Conservation (phyloP, 495 filamentous ascomycete species). For the Platismatia glauca region DNA sequence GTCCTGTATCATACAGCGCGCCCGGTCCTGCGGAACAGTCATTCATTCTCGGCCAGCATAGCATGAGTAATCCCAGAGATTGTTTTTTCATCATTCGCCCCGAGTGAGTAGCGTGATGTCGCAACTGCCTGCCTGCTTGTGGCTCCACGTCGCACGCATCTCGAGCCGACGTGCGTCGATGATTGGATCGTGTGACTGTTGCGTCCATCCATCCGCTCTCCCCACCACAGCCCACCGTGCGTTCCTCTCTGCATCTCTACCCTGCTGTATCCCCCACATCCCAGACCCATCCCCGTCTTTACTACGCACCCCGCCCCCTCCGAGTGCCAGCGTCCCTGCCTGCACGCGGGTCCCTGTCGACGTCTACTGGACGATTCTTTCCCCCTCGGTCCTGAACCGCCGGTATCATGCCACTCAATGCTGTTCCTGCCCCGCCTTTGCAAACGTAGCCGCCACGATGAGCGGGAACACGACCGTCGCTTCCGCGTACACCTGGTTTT, state of each 20-base stretch:
- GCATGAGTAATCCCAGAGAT: not conserved
- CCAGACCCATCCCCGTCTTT: too few relatives aligned
- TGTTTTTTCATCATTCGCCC: not conserved
- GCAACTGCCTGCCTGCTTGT: too few relatives aligned
- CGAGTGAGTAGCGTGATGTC: not conserved
- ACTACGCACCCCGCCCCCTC: too few relatives aligned
- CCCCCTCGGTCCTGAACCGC: too few relatives aligned
- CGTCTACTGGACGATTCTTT: too few relatives aligned
- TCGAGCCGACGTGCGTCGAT: not conserved
- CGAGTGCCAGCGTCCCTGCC: not conserved
- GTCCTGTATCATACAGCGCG: not conserved
- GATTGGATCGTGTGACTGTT: not conserved
- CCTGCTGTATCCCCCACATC: too few relatives aligned
- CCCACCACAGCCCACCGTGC: not conserved
- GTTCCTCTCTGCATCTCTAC: not conserved
- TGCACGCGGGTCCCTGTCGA: not conserved
- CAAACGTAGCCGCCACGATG: constrained; percentile 92
- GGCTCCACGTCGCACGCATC: not conserved
- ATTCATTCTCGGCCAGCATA: not conserved
- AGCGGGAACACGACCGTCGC: constrained; percentile 88
- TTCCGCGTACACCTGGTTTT: too few relatives aligned
- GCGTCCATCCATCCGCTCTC: too few relatives aligned
- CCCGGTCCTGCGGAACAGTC: not conserved
- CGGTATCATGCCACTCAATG: too few relatives aligned
- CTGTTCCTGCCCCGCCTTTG: constrained; percentile 35